phyloP scores from a whole-genome alignment of 2,329 filamentous ascomycete species.

The Fonsecaea erecta region DNA sequence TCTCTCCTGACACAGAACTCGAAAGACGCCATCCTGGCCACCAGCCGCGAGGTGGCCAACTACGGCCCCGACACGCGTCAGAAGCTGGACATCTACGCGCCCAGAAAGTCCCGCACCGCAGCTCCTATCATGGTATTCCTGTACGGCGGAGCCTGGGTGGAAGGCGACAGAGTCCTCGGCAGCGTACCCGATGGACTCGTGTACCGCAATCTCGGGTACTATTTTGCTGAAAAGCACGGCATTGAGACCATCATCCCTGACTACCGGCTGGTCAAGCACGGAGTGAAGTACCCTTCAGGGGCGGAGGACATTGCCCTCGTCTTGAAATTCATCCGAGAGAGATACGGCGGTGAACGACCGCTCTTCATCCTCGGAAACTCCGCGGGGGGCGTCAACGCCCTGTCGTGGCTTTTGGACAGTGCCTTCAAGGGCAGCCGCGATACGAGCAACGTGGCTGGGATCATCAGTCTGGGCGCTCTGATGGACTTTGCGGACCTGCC shows the following conservation, averaged over 20 bases:
- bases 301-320: conserved; percentile 47
- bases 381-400: conserved; percentile 9
- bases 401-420: conserved; percentile 11
- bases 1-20: conserved; percentile 1
- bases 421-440: background rate
- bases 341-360: background rate
- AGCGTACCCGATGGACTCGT: conserved; percentile 37
- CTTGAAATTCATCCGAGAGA: conserved; percentile 43
- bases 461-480: conserved; percentile 9
- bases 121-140: conserved; percentile 48
- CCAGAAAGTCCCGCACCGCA: conserved; percentile 43
- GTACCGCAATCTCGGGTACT: conserved; percentile 47
- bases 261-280: conserved; percentile 47
- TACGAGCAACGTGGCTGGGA: background rate
- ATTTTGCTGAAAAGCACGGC: conserved; percentile 45
- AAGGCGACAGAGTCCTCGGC: conserved; percentile 42
- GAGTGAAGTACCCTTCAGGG: conserved; percentile 47
- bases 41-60: conserved; percentile 10
- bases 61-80: conserved; percentile 47
- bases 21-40: background rate
- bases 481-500: background rate
- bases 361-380: conserved; percentile 17
- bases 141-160: conserved; percentile 48
- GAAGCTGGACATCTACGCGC: conserved; percentile 47
- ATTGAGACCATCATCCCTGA: conserved; percentile 46